Percentiles rank a stretch among this genome's conserved stretches.
These are phyloP conservation scores for Fusarium aywerte DNA, from an alignment of 2,329 filamentous ascomycete genomes.

Conservation along the genomic window DNA sequence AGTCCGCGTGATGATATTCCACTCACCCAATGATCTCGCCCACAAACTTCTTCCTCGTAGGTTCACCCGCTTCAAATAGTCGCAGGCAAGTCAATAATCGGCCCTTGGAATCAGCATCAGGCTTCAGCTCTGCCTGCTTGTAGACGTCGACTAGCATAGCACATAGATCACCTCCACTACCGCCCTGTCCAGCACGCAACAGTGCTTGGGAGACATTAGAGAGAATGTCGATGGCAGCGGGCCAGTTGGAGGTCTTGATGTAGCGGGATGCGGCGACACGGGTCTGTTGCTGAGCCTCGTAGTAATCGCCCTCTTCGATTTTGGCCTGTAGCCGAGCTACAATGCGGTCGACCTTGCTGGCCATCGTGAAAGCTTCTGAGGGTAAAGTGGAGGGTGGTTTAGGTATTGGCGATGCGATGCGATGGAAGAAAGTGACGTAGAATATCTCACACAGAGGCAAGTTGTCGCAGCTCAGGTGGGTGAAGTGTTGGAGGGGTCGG, in stretches of 20 bases:
- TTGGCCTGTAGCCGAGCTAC: conserved; percentile 79
- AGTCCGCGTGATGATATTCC: neutral
- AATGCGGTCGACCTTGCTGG: conserved; percentile 60
- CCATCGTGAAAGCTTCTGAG: conserved; percentile 46
- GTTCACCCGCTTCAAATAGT: conserved; percentile 84
- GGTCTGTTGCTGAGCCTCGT: conserved; percentile 98
- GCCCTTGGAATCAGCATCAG: conserved; percentile 78
- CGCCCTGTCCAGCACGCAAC: conserved; percentile 90
- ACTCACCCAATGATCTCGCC: conserved; percentile 81
- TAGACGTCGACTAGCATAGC: conserved; percentile 91
- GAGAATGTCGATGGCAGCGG: conserved; percentile 87
- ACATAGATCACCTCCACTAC: conserved; percentile 89
- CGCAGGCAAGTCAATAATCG: conserved; percentile 81
- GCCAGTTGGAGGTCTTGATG: conserved; percentile 86
- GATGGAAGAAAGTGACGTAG: conserved; percentile 31
- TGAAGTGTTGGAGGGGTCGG: conserved; percentile 36
- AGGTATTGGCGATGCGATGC: neutral
- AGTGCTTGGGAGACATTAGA: conserved; percentile 85
- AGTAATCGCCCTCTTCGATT: conserved; percentile 91
- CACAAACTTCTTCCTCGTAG: conserved; percentile 92
- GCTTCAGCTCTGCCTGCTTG: conserved; percentile 82
- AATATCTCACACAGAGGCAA: conserved; percentile 29
- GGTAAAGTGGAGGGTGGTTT: neutral
- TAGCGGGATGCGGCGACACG: conserved; percentile 95
- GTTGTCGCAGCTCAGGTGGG: conserved; percentile 21